Evolutionary conservation across 1,139 yeast species (phyloP).

Genomic region (Casaregolazyma suthepensis): DNA sequence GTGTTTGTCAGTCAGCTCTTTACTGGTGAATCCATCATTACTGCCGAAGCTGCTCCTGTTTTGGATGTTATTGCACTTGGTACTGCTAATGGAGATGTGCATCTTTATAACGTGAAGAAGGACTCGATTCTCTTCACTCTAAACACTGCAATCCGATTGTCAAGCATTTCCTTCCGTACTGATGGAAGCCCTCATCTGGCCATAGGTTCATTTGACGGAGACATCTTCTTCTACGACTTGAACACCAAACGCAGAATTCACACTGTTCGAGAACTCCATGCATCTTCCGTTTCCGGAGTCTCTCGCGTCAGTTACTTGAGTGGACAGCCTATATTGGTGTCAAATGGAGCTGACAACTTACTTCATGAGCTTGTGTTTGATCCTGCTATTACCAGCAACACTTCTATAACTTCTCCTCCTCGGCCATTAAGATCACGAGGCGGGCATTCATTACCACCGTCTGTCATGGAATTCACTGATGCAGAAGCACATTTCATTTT

Average conservation of each 20-base stretch:
- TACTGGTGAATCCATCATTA: slow-evolving; percentile 41
- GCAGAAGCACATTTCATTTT: slow-evolving; percentile 75
- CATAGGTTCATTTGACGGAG: slow-evolving; percentile 75
- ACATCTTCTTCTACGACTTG: slow-evolving; percentile 77
- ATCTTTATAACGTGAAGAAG: slow-evolving; percentile 61
- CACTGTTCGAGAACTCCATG: slow-evolving; percentile 64
- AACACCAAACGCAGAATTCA: slow-evolving; percentile 69
- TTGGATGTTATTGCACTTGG: slow-evolving; percentile 81
- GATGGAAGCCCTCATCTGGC: slow-evolving; percentile 86
- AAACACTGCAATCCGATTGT: slow-evolving; percentile 54
- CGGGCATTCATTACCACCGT: slow-evolving; percentile 93
- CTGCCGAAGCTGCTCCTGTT: slow-evolving; percentile 78
- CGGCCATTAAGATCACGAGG: slow-evolving; percentile 90
- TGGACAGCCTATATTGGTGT: slow-evolving; percentile 89
- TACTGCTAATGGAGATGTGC: slow-evolving; percentile 59
- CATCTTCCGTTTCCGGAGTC: slow-evolving; percentile 73
- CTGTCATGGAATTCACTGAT: slow-evolving; percentile 69
- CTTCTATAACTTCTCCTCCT: slow-evolving; percentile 74
- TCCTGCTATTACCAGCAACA: slow-evolving; percentile 64
- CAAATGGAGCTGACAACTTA: slow-evolving; percentile 88
- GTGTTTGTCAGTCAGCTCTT: slow-evolving; percentile 51
- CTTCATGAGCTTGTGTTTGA: slow-evolving; percentile 91
- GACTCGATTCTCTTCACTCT: slow-evolving; percentile 55
- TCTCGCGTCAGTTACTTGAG: slow-evolving; percentile 68
- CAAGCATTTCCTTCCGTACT: slow-evolving; percentile 81